phyloP scores from a whole-genome alignment of 257 asterid genomes.

The Solanum infundibuliforme region DNA sequence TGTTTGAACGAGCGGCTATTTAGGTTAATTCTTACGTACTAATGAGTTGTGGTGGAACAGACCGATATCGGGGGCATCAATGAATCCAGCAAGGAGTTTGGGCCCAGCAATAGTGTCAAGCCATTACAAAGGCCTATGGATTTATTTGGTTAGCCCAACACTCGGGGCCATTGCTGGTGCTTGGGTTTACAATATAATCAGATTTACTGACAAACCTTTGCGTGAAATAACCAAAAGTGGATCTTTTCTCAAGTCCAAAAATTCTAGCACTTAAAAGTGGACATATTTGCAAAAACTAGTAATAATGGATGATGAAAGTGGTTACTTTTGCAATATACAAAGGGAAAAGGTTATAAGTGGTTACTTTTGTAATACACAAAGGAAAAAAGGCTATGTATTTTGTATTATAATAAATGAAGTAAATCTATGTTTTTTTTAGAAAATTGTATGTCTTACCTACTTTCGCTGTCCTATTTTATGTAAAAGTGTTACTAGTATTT shows the following conservation, averaged over 20 bases:
- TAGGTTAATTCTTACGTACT: background rate
- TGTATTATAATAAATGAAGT: background rate
- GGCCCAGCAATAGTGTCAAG: constrained; percentile 78
- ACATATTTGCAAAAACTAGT: background rate
- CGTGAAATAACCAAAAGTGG: constrained; percentile 62
- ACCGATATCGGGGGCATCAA: constrained; percentile 87
- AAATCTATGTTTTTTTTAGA: background rate
- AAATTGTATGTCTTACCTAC: background rate
- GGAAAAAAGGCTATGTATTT: background rate
- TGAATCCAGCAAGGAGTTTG: constrained; percentile 89
- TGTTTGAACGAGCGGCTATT: background rate
- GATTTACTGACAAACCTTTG: constrained; percentile 68
- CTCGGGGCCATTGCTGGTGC: constrained; percentile 77
- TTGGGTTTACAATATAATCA: constrained; percentile 67
- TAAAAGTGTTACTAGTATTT: too few species aligned
- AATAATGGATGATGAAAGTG: background rate
- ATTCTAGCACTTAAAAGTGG: background rate
- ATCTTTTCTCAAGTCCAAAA: constrained; percentile 38
- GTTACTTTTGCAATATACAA: background rate
- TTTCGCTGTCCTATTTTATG: background rate
- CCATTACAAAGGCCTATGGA: constrained; percentile 50
- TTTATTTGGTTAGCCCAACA: constrained; percentile 60
- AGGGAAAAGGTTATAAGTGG: background rate
- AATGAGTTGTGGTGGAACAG: constrained; percentile 19
- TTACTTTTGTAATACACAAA: background rate